Evolutionary conservation across 1,139 yeast genomes (phyloP), one percentile per base, ranked within the genome.

Genomic region (Taphrina flavorubra): DNA sequence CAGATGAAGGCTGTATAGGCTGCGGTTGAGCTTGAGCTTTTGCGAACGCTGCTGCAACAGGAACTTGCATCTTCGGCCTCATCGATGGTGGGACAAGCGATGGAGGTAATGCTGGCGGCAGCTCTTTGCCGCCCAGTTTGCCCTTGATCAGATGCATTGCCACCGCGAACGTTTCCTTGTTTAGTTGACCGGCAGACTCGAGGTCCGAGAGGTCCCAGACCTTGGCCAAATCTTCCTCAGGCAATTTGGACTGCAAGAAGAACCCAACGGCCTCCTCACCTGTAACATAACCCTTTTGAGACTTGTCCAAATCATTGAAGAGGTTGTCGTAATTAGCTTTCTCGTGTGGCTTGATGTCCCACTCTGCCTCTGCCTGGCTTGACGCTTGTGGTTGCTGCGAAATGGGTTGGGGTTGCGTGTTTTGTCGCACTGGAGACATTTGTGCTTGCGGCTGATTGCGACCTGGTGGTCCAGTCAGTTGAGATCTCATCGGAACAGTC

Each of bases 191-290:
- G 58, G 92, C 86, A 78, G 92, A 91, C 74, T 90, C 90, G 71
- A 92, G 84, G 78, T 95, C 98, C 6, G 98, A 87, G 75, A 94
- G 82, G 78, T 94, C 98, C 99, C 99, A 95, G 57, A 95, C 87
- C 40, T 86, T 81, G 0, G 99, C 99, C 73, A 95, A 83, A 49
- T 86, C 87, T 70, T 90, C 95, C 75, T 92, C 97, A 59, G 87
- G 83, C 70, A 95, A 84, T 72, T 90, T 90, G 1, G 98, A 92
- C 11, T 96, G 89, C 83, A 91, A 86, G 75, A 95, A 85, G 77
- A 92, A 92, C 7, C 89, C 87, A 1, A 96, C 99, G 56, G 95
- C 94, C 73, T 91, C 92, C 16, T 73, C 76, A 8, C 72, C 72
- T 8, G 69, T 58, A 34, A 71, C 60, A 37, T 66, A 63, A 16